phyloP scores from a whole-genome alignment of 2,329 filamentous ascomycete genomes.

The Hymenoscyphus occultus region DNA sequence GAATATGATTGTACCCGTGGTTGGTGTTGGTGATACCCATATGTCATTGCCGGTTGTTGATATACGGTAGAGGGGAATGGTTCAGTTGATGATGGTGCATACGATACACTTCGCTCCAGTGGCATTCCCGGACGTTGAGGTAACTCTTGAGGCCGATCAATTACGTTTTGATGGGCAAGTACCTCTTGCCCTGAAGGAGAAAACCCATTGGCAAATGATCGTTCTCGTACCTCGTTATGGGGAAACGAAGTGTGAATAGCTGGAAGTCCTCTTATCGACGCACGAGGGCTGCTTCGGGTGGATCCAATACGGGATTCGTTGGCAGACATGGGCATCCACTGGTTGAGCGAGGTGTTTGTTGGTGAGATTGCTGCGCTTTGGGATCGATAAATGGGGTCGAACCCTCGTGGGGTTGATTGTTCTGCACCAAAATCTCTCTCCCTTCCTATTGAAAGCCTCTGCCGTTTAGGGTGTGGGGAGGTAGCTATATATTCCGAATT shows the following conservation, averaged over 20 bases:
- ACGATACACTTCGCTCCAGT: neutral
- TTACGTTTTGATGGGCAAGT: slow-evolving; percentile 1
- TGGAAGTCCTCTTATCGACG: neutral
- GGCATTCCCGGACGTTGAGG: slow-evolving; percentile 20
- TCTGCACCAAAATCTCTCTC: neutral
- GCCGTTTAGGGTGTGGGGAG: neutral
- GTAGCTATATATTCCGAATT: neutral
- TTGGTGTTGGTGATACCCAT: slow-evolving; percentile 22
- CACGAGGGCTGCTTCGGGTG: neutral
- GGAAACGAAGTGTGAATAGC: neutral
- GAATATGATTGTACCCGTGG: slow-evolving; percentile 25
- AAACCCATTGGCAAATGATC: neutral
- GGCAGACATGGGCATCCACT: neutral
- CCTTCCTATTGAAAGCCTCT: neutral
- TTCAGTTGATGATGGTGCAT: slow-evolving; percentile 6
- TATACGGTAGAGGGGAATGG: slow-evolving; percentile 17
- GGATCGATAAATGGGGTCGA: neutral
- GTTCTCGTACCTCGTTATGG: neutral
- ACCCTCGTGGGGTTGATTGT: neutral
- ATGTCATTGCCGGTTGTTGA: slow-evolving; percentile 16
- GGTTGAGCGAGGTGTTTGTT: neutral
- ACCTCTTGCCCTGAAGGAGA: neutral
- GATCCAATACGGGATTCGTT: neutral
- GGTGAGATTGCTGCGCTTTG: neutral
- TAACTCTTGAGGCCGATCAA: slow-evolving; percentile 17